These are phyloP conservation scores for Poterioochromonas sp. DNA, from an alignment of 352 stramenopile genomes.

Conservation along the genomic window DNA sequence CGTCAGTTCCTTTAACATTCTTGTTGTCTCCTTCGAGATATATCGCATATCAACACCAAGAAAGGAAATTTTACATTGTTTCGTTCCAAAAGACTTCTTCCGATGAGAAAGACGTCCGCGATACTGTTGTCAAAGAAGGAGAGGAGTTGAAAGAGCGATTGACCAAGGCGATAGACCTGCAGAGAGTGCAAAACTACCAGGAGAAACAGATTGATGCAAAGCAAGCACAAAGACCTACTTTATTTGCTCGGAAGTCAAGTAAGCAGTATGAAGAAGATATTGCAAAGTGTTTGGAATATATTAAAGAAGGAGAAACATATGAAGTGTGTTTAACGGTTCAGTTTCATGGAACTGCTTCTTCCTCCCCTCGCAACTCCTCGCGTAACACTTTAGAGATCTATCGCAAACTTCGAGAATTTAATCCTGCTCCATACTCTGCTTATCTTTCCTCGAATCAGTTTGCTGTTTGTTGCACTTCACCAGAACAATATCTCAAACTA, in stretches of 20 bases:
- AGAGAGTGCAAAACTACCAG: not conserved
- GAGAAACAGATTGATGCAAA: too few relatives aligned
- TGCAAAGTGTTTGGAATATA: constrained; percentile 69
- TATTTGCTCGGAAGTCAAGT: constrained; percentile 37
- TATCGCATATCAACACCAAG: not conserved
- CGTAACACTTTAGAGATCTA: constrained; percentile 69
- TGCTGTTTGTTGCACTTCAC: constrained; percentile 85
- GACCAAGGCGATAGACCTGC: not conserved
- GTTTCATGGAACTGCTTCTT: constrained; percentile 44
- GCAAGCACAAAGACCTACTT: not conserved
- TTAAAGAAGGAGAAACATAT: constrained; percentile 83
- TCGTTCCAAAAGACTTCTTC: not conserved
- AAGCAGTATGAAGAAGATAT: constrained; percentile 74
- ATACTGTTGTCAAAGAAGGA: not conserved
- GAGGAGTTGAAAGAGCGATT: not conserved
- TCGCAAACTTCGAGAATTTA: constrained; percentile 68
- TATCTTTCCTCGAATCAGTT: constrained; percentile 61
- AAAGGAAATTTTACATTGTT: not conserved
- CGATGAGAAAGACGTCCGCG: not conserved
- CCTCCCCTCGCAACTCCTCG: constrained; percentile 48
- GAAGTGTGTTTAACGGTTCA: constrained; percentile 92
- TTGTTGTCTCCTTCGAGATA: not conserved
- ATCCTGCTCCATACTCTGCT: constrained; percentile 85
- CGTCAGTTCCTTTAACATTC: not conserved
- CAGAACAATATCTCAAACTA: constrained; percentile 83